Conservation (phyloP, 768 basidiomycete genomes). For the Suillus alpinus region DNA sequence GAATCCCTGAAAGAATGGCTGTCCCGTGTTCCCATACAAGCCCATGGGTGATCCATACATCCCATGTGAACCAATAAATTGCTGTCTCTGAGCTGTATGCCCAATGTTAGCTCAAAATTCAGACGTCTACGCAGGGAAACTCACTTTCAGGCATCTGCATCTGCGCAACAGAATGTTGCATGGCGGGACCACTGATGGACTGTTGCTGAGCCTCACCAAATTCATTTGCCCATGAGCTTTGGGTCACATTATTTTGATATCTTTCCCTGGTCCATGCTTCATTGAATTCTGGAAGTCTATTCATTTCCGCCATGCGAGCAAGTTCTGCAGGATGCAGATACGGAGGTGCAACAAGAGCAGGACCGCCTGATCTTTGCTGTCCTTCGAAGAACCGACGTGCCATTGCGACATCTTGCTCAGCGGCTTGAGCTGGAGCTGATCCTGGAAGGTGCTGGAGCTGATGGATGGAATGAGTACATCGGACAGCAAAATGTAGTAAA, state of each 20-base stretch:
- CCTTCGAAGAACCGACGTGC: conserved; percentile 79
- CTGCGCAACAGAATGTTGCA: conserved; percentile 31
- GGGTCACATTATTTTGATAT: conserved; percentile 34
- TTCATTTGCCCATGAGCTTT: conserved; percentile 56
- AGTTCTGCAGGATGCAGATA: conserved; percentile 32
- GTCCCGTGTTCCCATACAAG: conserved; percentile 20
- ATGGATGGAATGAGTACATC: not conserved
- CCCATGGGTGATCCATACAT: conserved; percentile 35
- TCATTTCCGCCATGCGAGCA: conserved; percentile 19
- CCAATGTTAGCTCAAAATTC: not conserved
- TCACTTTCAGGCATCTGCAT: conserved; percentile 27
- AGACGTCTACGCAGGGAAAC: not conserved
- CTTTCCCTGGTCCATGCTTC: conserved; percentile 56
- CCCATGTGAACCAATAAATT: conserved; percentile 34
- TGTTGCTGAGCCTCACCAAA: conserved; percentile 37
- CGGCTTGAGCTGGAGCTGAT: conserved; percentile 45
- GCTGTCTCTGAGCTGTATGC: conserved; percentile 32
- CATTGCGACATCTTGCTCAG: conserved; percentile 66
- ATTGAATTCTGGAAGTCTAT: conserved; percentile 36
- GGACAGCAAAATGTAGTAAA: not conserved
- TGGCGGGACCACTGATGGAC: conserved; percentile 21
- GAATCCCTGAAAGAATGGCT: conserved; percentile 33
- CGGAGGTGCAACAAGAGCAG: conserved; percentile 34
- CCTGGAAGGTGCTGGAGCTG: conserved; percentile 78
- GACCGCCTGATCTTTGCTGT: conserved; percentile 30